phyloP scores from a whole-genome alignment of 768 basidiomycete genomes.

The Amanita subjunquillea region DNA sequence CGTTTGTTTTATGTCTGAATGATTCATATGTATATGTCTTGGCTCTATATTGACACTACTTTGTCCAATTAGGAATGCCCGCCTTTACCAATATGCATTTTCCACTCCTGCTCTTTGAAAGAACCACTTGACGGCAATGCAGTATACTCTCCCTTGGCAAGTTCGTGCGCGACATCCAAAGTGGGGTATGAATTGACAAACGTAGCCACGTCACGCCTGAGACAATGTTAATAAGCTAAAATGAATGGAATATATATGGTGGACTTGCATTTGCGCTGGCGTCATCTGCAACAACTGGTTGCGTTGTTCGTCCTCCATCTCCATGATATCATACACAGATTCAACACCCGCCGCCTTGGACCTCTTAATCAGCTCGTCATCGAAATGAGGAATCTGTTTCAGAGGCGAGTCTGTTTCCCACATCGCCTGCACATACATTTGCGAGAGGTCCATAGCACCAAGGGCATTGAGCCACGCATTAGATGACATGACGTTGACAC shows the following conservation, averaged over 20 bases:
- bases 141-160: slow-evolving; percentile 82
- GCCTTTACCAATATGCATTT: no score
- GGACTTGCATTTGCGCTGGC: slow-evolving; percentile 76
- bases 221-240: slow-evolving; percentile 9
- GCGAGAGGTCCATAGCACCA: slow-evolving; percentile 94
- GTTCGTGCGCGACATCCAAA: slow-evolving; percentile 80
- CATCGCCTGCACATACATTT: slow-evolving; percentile 97
- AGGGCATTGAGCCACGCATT: slow-evolving; percentile 93
- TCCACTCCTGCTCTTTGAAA: no score
- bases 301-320: slow-evolving; percentile 90
- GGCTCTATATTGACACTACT: no score
- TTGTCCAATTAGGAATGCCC: no score
- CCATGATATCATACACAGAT: slow-evolving; percentile 96
- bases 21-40: no score
- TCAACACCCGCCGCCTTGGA: slow-evolving; percentile 78
- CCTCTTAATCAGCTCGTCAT: slow-evolving; percentile 77
- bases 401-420: slow-evolving; percentile 97
- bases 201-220: slow-evolving; percentile 85
- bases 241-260: background rate
- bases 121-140: slow-evolving; percentile 22
- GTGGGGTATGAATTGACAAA: slow-evolving; percentile 97
- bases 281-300: slow-evolving; percentile 79
- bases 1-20: no score
- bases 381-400: slow-evolving; percentile 96
- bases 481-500: slow-evolving; percentile 96